Evolutionary conservation across 129 eudicot species (phyloP).

Genomic region (Dittrichia graveolens): DNA sequence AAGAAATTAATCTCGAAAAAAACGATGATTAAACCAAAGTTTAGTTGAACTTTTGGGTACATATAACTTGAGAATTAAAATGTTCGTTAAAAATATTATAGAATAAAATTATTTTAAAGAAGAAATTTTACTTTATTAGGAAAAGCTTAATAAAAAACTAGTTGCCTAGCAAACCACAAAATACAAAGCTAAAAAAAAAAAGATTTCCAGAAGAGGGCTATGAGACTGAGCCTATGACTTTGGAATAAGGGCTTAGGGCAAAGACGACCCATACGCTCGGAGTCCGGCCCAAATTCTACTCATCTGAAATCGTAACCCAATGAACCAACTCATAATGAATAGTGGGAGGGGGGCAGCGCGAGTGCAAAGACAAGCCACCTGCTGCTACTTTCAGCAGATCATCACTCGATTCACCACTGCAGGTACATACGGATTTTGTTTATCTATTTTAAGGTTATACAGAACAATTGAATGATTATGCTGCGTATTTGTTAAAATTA

Average conservation of each 20-base stretch:
- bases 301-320: conserved; percentile 3
- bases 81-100: too few species aligned
- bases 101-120: too few species aligned
- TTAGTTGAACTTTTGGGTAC: too few species aligned
- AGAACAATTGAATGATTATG: background rate
- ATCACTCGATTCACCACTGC: conserved; percentile 21
- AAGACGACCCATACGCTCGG: conserved; percentile 1
- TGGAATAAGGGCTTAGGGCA: background rate
- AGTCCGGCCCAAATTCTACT: conserved; percentile 9
- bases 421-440: background rate
- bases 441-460: background rate
- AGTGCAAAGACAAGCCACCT: background rate
- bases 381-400: conserved; percentile 8
- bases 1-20: too few species aligned
- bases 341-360: background rate
- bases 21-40: too few species aligned
- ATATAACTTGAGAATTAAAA: too few species aligned
- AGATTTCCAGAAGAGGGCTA: too few species aligned
- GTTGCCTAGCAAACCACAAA: too few species aligned
- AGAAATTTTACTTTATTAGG: too few species aligned
- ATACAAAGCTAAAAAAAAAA: too few species aligned
- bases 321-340: conserved; percentile 2
- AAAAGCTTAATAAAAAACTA: too few species aligned
- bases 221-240: too few species aligned
- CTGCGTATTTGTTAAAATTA: background rate